Evolutionary conservation across 139 green algal species (phyloP), one percentile per base, ranked within the genome.

Genomic region (Pseudopediastrum boryanum): DNA sequence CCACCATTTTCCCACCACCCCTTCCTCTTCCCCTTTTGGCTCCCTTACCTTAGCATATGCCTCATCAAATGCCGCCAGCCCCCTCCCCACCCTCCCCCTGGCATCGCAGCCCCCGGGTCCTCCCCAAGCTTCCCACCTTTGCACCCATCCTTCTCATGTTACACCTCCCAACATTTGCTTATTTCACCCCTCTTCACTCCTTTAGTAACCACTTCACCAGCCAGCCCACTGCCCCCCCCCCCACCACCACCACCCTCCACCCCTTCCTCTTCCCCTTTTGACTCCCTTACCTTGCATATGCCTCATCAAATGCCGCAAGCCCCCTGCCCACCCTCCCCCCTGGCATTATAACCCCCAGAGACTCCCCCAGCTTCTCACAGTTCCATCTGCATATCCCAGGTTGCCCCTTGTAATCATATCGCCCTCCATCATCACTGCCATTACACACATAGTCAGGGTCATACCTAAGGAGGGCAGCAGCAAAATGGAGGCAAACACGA

Each of bases 391-490:
- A 75, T 7, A 78, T 78, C 13, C 41, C 36, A 1, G 72, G 80
- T 59, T 82, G 80, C 7, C 50, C 19, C 29, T 79, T 77, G 71
- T 80, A 89, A 58, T 70, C 69, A 71, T 90, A 92, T 4, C 85
- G 75, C 1, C 84, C 89, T 0, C 25, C 52, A 63, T 94, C 89
- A 68, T 94, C 89, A 10, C 67, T 85, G 29, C 86, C 83, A 41
- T 92, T 94, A 72, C 68, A 81, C 4, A 92, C 69, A 61, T 85
- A 77, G 54, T 85, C 41, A 10, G 83, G 84, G 48, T 92, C 79
- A 71, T 56, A 71, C 39, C 62, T 75, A 27, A 36, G 58, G 36
- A 62, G 23, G 4, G n/a, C 33, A 41, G 50, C n/a, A n/a, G n/a
- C n/a, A n/a, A n/a, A n/a, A n/a, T n/a, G n/a, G n/a, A n/a, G n/a